Percentiles rank a stretch among this genome's conserved stretches.
These are phyloP conservation scores for Cercospora berteroae DNA, from an alignment of 2,329 filamentous ascomycete genomes.

Conservation along the genomic window DNA sequence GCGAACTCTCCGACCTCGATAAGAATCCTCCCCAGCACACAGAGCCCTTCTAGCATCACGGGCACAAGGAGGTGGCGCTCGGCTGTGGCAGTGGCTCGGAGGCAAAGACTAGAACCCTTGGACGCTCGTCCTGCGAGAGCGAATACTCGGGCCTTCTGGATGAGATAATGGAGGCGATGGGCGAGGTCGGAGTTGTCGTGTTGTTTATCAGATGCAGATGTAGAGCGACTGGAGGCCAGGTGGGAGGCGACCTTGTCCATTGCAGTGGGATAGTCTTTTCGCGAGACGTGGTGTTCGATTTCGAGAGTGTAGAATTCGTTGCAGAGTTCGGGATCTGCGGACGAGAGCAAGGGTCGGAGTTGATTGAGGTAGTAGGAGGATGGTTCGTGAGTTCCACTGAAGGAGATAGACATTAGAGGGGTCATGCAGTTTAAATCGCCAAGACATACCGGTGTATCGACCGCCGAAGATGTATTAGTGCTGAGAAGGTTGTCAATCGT, in stretches of 20 bases:
- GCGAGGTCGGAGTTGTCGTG: conserved; percentile 53
- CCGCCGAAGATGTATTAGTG: conserved; percentile 63
- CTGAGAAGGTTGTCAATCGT: conserved; percentile 66
- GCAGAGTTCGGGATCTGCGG: conserved; percentile 56
- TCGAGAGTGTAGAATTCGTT: conserved; percentile 60
- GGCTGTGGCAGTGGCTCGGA: conserved; percentile 72
- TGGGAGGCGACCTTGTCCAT: conserved; percentile 55
- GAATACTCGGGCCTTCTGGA: conserved; percentile 70
- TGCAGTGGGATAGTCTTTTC: conserved; percentile 44
- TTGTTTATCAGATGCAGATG: background rate
- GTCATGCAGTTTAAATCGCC: background rate
- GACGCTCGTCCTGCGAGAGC: conserved; percentile 66
- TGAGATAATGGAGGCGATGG: conserved; percentile 67
- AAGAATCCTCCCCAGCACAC: conserved; percentile 65
- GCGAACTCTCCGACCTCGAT: conserved; percentile 68
- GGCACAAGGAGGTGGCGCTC: conserved; percentile 67
- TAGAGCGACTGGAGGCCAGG: conserved; percentile 31
- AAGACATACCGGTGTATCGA: conserved; percentile 54
- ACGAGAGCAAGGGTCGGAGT: conserved; percentile 48
- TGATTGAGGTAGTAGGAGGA: conserved; percentile 58
- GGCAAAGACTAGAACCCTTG: conserved; percentile 71
- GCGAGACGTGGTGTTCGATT: conserved; percentile 58
- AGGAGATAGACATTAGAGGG: background rate
- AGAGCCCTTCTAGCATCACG: conserved; percentile 70
- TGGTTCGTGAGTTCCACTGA: conserved; percentile 56